Conservation (phyloP, 192 early-diverging fungal genomes). For the Linnemannia elongata region DNA sequence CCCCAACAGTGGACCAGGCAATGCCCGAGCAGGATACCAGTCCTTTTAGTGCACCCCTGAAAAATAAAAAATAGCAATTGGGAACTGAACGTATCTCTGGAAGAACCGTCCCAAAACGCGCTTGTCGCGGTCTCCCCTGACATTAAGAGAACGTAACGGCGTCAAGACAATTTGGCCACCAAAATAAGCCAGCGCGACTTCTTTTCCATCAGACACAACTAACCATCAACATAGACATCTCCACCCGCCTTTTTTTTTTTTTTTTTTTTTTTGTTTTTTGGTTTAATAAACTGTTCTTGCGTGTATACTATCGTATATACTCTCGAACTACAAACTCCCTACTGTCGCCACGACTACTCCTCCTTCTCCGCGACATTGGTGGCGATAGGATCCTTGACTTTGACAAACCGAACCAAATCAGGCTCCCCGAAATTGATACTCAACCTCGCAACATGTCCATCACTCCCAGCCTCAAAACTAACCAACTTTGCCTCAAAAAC, state of each 20-base stretch:
- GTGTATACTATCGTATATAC: background rate
- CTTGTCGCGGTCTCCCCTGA: no score
- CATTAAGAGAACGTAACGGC: background rate
- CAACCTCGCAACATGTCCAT: background rate
- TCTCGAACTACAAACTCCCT: background rate
- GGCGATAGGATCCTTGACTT: background rate
- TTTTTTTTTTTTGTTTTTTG: background rate
- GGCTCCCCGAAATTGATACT: background rate
- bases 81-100: no score
- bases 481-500: background rate
- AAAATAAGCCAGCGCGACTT: background rate
- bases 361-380: background rate
- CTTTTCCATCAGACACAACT: background rate
- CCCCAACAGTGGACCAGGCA: background rate
- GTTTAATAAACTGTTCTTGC: background rate
- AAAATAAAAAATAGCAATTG: background rate
- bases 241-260: no score
- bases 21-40: constrained; percentile 23
- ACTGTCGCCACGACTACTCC: background rate
- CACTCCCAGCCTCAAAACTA: background rate
- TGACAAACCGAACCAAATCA: background rate
- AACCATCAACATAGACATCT: no score
- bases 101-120: no score
- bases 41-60: constrained; percentile 13
- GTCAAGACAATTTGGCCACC: constrained; percentile 4